phyloP scores from a whole-genome alignment of 2,329 filamentous ascomycete genomes.

The Penicillium rolfsii region DNA sequence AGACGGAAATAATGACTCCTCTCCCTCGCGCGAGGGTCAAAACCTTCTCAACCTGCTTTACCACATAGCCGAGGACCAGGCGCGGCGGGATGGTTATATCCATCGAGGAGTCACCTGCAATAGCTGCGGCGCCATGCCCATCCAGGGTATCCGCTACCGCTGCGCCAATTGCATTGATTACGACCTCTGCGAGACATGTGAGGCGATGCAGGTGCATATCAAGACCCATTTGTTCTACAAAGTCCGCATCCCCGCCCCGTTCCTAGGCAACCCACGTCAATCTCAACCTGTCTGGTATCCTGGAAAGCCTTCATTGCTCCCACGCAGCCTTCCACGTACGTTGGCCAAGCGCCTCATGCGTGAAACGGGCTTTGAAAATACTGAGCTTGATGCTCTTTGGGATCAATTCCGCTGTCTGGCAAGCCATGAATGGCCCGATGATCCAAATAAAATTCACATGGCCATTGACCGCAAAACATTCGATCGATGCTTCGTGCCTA shows the following conservation, averaged over 20 bases:
- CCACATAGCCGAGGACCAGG: constrained; percentile 91
- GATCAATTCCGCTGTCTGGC: constrained; percentile 97
- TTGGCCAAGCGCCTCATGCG: constrained; percentile 70
- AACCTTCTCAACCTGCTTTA: constrained; percentile 86
- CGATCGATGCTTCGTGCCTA: constrained; percentile 84
- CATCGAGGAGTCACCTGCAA: constrained; percentile 94
- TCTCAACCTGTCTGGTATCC: constrained; percentile 85
- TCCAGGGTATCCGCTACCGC: constrained; percentile 88
- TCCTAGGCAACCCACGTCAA: constrained; percentile 75
- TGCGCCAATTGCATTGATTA: constrained; percentile 96
- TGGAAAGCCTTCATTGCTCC: constrained; percentile 75
- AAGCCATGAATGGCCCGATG: constrained; percentile 78
- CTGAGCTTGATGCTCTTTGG: constrained; percentile 90
- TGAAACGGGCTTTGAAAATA: constrained; percentile 78
- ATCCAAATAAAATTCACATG: constrained; percentile 74
- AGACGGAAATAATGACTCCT: constrained; percentile 47
- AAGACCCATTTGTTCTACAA: constrained; percentile 98
- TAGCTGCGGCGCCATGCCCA: constrained; percentile 82
- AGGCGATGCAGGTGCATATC: constrained; percentile 70
- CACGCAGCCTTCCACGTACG: constrained; percentile 66
- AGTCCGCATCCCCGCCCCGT: constrained; percentile 84
- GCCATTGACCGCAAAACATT: constrained; percentile 94
- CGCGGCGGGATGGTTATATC: constrained; percentile 82
- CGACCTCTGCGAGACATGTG: constrained; percentile 92
- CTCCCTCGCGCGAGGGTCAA: constrained; percentile 61